phyloP scores from a whole-genome alignment of 2,329 filamentous ascomycete genomes.

The Epichloe amarillans region DNA sequence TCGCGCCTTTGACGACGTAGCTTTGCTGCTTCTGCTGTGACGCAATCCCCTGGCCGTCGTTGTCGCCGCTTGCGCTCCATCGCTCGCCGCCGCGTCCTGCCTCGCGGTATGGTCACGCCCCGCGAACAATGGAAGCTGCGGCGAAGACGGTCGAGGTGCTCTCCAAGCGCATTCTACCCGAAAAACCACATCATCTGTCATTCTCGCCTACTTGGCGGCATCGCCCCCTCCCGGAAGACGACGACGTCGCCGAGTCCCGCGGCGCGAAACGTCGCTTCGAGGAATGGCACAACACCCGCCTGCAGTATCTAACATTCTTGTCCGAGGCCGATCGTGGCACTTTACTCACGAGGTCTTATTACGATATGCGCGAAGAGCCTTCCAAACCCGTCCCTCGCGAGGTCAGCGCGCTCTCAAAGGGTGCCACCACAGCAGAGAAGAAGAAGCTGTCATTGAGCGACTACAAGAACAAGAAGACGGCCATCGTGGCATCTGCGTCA shows the following conservation, averaged over 20 bases:
- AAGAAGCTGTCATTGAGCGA: constrained; percentile 47
- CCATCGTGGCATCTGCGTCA: constrained; percentile 19
- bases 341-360: constrained; percentile 42
- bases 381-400: constrained; percentile 25
- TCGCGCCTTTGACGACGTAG: not conserved
- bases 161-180: constrained; percentile 37
- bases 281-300: constrained; percentile 34
- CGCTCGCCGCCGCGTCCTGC: constrained; percentile 8
- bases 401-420: constrained; percentile 25
- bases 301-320: constrained; percentile 45
- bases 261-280: constrained; percentile 22
- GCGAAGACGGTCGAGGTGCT: constrained; percentile 41
- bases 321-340: constrained; percentile 45
- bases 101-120: constrained; percentile 24
- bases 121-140: constrained; percentile 44
- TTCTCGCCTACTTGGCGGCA: constrained; percentile 35
- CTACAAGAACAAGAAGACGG: constrained; percentile 41
- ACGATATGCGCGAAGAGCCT: constrained; percentile 42
- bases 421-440: constrained; percentile 30
- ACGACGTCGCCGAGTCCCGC: constrained; percentile 10
- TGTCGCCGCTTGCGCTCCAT: not conserved
- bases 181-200: constrained; percentile 39
- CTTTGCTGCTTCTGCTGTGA: not conserved
- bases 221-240: constrained; percentile 27
- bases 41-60: not conserved